These are phyloP conservation scores for Pseudogymnoascus sp. DNA, from an alignment of 2,329 filamentous ascomycete species.

Conservation along the genomic window DNA sequence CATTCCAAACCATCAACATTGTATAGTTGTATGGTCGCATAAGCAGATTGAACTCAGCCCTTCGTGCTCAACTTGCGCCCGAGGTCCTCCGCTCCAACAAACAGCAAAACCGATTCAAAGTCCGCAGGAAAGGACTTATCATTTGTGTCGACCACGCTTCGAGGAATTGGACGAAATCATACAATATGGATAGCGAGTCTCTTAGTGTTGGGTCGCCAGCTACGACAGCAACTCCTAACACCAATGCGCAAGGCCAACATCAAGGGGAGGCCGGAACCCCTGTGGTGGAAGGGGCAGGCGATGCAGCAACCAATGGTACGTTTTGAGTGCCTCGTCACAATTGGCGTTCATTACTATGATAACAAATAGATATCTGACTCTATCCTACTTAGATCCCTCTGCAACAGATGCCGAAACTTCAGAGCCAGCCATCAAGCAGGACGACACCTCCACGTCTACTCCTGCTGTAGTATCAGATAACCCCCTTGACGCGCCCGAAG, in stretches of 20 bases:
- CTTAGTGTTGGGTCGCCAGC: slow-evolving; percentile 49
- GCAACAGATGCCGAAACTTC: slow-evolving; percentile 46
- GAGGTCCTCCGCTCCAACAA: background rate
- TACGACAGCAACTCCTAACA: slow-evolving; percentile 47
- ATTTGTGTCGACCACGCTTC: slow-evolving; percentile 26
- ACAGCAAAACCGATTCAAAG: slow-evolving; percentile 5
- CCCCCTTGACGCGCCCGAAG: slow-evolving; percentile 60
- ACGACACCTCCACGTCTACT: slow-evolving; percentile 52
- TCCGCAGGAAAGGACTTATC: slow-evolving; percentile 6
- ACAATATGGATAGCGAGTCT: slow-evolving; percentile 51
- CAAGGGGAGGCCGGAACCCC: slow-evolving; percentile 34
- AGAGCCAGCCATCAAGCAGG: slow-evolving; percentile 50
- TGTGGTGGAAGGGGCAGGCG: slow-evolving; percentile 23
- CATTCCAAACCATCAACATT: slow-evolving; percentile 1
- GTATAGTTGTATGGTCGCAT: slow-evolving; percentile 7
- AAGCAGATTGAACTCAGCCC: slow-evolving; percentile 3
- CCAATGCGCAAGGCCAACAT: slow-evolving; percentile 48
- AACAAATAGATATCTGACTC: slow-evolving; percentile 14
- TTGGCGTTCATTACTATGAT: slow-evolving; percentile 1
- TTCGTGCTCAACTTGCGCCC: slow-evolving; percentile 9
- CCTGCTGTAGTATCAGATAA: slow-evolving; percentile 51
- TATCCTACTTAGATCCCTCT: slow-evolving; percentile 44
- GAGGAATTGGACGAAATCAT: slow-evolving; percentile 13
- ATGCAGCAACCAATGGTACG: slow-evolving; percentile 48
- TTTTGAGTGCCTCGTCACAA: slow-evolving; percentile 40